Evolutionary conservation across 2,329 filamentous ascomycete genomes (phyloP).

Genomic region (Moelleriella libera): DNA sequence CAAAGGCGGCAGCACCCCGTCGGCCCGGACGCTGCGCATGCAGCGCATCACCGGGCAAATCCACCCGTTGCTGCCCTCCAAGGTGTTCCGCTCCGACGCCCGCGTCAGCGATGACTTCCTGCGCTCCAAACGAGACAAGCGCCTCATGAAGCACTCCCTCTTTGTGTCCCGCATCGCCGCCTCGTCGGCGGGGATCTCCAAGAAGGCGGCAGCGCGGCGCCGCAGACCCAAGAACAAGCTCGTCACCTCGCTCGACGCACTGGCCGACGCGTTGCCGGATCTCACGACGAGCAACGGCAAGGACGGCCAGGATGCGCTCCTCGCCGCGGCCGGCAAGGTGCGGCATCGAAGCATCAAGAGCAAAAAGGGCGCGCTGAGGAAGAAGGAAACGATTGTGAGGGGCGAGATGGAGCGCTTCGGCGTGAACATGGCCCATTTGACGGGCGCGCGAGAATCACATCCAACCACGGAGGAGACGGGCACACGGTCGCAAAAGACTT

Average conservation of each 20-base stretch:
- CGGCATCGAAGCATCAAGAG: conserved; percentile 61
- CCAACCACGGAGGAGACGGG: no score
- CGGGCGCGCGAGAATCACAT: conserved; percentile 11
- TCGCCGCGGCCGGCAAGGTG: conserved; percentile 39
- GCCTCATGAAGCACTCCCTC: conserved; percentile 62
- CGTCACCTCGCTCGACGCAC: conserved; percentile 51
- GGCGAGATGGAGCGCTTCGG: conserved; percentile 76
- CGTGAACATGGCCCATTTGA: conserved; percentile 66
- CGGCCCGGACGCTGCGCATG: conserved; percentile 41
- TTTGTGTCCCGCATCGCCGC: conserved; percentile 70
- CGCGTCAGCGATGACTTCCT: conserved; percentile 44
- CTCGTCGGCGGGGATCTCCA: conserved; percentile 11
- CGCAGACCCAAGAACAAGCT: conserved; percentile 63
- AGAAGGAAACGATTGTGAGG: conserved; percentile 66
- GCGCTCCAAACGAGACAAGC: conserved; percentile 71
- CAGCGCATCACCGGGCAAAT: conserved; percentile 33
- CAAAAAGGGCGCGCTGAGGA: conserved; percentile 67
- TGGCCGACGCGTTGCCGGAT: conserved; percentile 70
- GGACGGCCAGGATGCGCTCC: conserved; percentile 25
- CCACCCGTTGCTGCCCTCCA: conserved; percentile 35
- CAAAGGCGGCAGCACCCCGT: conserved; percentile 32
- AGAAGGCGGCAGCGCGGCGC: conserved; percentile 10
- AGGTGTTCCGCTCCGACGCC: conserved; percentile 36
- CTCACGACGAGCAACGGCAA: conserved; percentile 26
- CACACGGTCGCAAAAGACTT: no score